These are phyloP conservation scores for Aspergillus japonicus DNA, from an alignment of 2,329 filamentous ascomycete species.

Conservation along the genomic window DNA sequence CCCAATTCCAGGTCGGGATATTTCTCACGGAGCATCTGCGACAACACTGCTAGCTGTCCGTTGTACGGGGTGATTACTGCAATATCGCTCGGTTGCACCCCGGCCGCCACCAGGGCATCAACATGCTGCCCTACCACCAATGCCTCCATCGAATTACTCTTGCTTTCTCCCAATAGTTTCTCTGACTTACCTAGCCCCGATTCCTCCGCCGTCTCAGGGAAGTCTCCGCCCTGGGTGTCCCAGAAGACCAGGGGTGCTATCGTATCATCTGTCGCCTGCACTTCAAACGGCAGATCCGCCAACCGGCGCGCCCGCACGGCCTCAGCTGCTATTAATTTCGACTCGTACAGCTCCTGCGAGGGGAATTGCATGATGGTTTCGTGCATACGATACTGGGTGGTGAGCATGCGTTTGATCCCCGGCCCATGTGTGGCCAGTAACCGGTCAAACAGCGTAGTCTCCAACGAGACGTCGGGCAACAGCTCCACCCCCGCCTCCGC, in stretches of 20 bases:
- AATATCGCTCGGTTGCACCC: constrained; percentile 78
- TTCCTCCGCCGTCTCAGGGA: constrained; percentile 77
- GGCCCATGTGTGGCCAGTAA: constrained; percentile 77
- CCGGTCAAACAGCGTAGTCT: constrained; percentile 90
- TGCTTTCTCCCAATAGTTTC: constrained; percentile 67
- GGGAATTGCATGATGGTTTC: constrained; percentile 94
- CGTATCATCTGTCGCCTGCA: constrained; percentile 81
- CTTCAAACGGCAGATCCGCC: constrained; percentile 72
- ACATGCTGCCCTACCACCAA: constrained; percentile 78
- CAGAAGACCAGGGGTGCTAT: constrained; percentile 85
- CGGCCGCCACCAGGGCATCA: constrained; percentile 69
- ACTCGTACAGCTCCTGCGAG: constrained; percentile 82
- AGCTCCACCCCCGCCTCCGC: constrained; percentile 37
- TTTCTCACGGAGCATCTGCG: constrained; percentile 71
- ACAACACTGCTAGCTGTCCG: constrained; percentile 79
- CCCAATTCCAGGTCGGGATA: constrained; percentile 90
- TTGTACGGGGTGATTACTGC: constrained; percentile 96
- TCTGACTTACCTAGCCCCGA: constrained; percentile 56
- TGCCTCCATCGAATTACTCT: constrained; percentile 90
- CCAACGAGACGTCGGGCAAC: constrained; percentile 61
- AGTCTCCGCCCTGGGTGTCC: constrained; percentile 94
- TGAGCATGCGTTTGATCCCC: constrained; percentile 89
- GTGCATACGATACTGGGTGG: constrained; percentile 97
- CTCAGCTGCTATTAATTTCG: constrained; percentile 76
- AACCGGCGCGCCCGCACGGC: constrained; percentile 73